phyloP scores from a whole-genome alignment of 2,329 filamentous ascomycete genomes.

The Aspergillus aculeatus region DNA sequence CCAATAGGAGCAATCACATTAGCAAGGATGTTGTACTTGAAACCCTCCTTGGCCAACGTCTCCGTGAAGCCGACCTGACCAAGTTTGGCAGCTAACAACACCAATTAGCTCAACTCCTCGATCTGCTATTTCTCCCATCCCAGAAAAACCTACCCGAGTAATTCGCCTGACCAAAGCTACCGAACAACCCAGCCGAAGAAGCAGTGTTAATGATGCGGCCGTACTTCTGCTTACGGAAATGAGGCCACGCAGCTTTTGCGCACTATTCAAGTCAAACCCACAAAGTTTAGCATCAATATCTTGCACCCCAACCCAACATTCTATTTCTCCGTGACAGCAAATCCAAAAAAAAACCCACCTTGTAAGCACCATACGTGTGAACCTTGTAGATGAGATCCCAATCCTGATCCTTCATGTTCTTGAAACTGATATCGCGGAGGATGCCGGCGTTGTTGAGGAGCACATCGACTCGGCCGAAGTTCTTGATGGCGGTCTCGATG shows the following conservation, averaged over 20 bases:
- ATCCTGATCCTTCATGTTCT: slow-evolving; percentile 96
- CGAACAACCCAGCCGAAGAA: slow-evolving; percentile 93
- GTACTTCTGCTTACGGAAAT: slow-evolving; percentile 99
- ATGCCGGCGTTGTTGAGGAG: slow-evolving; percentile 99
- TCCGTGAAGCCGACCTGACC: slow-evolving; percentile 96
- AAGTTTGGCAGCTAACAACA: slow-evolving; percentile 73
- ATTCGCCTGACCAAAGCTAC: slow-evolving; percentile 92
- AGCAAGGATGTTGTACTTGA: slow-evolving; percentile 94
- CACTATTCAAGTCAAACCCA: slow-evolving; percentile 44
- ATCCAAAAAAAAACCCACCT: slow-evolving; percentile 44
- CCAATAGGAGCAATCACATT: slow-evolving; percentile 91
- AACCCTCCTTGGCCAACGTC: slow-evolving; percentile 94
- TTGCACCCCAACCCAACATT: no score
- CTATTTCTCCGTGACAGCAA: no score
- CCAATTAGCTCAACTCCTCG: slow-evolving; percentile 14
- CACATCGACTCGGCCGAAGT: slow-evolving; percentile 73
- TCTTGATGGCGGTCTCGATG: slow-evolving; percentile 63
- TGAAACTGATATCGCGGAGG: slow-evolving; percentile 91
- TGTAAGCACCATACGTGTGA: slow-evolving; percentile 91
- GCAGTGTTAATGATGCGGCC: slow-evolving; percentile 95
- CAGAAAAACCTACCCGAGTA: slow-evolving; percentile 65
- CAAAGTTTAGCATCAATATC: no score
- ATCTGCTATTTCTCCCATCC: neutral
- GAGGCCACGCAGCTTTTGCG: slow-evolving; percentile 87
- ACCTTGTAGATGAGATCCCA: slow-evolving; percentile 95